phyloP scores from a whole-genome alignment of 2,329 filamentous ascomycete species.

The Celoporthe dispersa region DNA sequence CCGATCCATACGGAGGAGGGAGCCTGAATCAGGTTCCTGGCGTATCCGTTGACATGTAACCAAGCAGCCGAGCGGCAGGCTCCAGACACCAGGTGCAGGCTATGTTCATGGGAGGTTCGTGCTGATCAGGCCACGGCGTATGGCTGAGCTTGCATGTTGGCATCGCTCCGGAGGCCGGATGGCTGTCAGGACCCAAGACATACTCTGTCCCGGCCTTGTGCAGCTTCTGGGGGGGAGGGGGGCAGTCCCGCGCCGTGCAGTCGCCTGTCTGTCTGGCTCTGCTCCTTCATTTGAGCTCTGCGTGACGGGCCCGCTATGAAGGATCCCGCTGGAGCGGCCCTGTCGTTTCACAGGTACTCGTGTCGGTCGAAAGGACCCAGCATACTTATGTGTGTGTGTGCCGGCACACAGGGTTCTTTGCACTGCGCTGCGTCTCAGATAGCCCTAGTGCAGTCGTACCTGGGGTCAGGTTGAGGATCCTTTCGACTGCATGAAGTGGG shows the following conservation, averaged over 20 bases:
- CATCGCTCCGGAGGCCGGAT: neutral
- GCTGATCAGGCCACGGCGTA: neutral
- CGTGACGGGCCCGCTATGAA: neutral
- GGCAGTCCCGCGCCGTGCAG: no score
- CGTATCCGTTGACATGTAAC: neutral
- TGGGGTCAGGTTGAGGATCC: neutral
- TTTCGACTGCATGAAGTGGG: conserved; percentile 6
- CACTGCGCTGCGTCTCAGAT: neutral
- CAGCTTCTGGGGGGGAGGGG: no score
- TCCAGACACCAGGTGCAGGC: neutral
- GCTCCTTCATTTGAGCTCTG: neutral
- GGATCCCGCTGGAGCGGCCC: neutral
- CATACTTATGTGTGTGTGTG: neutral
- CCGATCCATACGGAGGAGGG: conserved; percentile 17
- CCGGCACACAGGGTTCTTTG: neutral
- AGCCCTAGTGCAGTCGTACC: neutral
- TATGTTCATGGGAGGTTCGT: neutral
- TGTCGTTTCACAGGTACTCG: neutral
- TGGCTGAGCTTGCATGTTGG: neutral
- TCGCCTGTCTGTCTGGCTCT: neutral
- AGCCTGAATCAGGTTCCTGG: neutral
- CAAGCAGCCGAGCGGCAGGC: neutral
- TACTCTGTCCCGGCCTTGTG: conserved; percentile 13
- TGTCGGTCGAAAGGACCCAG: neutral
- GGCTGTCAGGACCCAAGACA: neutral